Percentiles rank a stretch among this genome's conserved stretches.
Conservation (phyloP, 305 asterid species). For the Fraxinus dipetala region DNA sequence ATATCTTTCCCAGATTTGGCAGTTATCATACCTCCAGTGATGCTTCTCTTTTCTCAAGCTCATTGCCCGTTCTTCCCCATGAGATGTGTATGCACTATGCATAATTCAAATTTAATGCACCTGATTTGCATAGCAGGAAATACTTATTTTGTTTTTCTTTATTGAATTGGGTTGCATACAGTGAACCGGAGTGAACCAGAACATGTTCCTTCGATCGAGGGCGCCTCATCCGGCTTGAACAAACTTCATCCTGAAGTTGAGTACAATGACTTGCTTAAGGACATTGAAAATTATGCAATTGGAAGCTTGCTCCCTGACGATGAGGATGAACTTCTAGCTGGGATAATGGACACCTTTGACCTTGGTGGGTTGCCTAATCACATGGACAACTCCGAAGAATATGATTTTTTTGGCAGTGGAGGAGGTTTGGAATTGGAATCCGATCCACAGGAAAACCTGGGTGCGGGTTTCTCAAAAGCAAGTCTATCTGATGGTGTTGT, state of each 20-base stretch:
- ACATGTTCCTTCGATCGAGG: constrained; percentile 28
- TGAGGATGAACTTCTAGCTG: constrained; percentile 67
- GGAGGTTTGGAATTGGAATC: constrained; percentile 75
- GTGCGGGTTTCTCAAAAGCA: constrained; percentile 33
- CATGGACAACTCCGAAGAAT: constrained; percentile 49
- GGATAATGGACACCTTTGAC: constrained; percentile 25
- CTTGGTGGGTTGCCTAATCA: constrained; percentile 35
- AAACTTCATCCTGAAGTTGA: constrained; percentile 26
- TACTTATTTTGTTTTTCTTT: background rate
- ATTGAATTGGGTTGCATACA: constrained; percentile 25
- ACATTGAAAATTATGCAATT: constrained; percentile 32
- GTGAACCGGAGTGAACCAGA: constrained; percentile 34
- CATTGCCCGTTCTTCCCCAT: constrained; percentile 55
- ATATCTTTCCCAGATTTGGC: constrained; percentile 34
- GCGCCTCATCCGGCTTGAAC: constrained; percentile 32
- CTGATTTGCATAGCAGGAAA: background rate
- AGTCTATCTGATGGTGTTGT: constrained; percentile 35
- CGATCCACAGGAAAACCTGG: constrained; percentile 43
- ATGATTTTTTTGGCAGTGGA: constrained; percentile 67
- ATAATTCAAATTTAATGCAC: background rate
- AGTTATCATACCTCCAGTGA: constrained; percentile 36
- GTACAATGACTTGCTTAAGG: constrained; percentile 31
- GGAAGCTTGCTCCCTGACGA: constrained; percentile 62
- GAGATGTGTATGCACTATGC: constrained; percentile 39
- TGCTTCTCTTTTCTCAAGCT: constrained; percentile 52